Percentiles rank a stretch among this genome's conserved stretches.
Conservation (phyloP, 2,329 filamentous ascomycete species). For the Paecilomyces variotii region DNA sequence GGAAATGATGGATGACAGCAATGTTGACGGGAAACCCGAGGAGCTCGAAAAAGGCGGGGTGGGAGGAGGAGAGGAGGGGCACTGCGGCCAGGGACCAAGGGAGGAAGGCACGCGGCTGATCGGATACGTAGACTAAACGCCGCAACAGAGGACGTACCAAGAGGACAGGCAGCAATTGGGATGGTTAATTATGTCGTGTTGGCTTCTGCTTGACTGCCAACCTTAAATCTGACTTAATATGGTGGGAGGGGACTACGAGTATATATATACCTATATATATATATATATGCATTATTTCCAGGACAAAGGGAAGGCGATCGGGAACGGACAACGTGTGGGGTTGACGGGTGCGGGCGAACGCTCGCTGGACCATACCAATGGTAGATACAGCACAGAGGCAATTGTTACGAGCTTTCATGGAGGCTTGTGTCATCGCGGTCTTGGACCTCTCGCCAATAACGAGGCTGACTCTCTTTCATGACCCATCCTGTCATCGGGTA, state of each 20-base stretch:
- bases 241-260: not conserved
- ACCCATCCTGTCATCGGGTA: constrained; percentile 18
- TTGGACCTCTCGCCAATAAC: constrained; percentile 7
- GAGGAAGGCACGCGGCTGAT: constrained; percentile 1
- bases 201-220: not conserved
- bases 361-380: not conserved
- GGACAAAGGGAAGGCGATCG: not conserved
- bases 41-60: constrained; percentile 3
- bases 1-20: not conserved
- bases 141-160: not conserved
- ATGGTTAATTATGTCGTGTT: not conserved
- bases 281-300: too few relatives aligned
- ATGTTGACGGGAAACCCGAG: constrained; percentile 1
- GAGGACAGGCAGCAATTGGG: not conserved
- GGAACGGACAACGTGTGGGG: not conserved
- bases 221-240: not conserved
- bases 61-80: not conserved
- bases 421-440: constrained; percentile 10
- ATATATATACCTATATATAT: not conserved
- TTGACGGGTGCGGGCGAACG: not conserved
- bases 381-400: too few relatives aligned
- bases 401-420: not conserved
- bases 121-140: not conserved
- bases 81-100: constrained; percentile 1
- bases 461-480: constrained; percentile 8